Evolutionary conservation across 2,329 filamentous ascomycete genomes (phyloP), one percentile per base, ranked within the genome.

Genomic region (Gaeumannomyces sp.): DNA sequence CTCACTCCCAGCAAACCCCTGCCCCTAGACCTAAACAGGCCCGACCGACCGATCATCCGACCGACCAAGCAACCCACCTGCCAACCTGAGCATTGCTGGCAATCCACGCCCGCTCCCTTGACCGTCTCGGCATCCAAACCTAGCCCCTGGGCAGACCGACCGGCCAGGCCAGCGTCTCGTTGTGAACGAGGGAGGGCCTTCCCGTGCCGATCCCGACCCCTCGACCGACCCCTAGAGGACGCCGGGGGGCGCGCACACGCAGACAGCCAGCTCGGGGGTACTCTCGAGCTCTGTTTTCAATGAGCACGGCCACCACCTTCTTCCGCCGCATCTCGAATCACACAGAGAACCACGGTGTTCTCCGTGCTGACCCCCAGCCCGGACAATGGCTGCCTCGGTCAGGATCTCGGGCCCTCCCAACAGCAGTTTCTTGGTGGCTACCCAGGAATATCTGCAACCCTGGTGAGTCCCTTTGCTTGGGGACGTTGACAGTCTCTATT

Each of bases 351-450:
- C 53, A 27, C 56, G 8, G 25, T 22, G 28, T 57, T 59, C 31
- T 38, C 53, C 29, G 53, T 28, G 28, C 53, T 45, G 53, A 45
- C 33, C 50, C 31, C 22, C 33, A 11, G 56, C 25, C 16, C 27
- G 60, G n/a, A 53, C 38, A 35, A 76, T 76, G 72, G 72, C 75
- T 50, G 74, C 74, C 64, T 73, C 91, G 78, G 95, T 99, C 81
- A 90, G 95, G 84, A 93, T 99, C 79, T 96, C 93, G 71, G 95
- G 95, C 75, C 93, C 93, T 75, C 93, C 95, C 72, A 99, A 99
- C 80, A 95, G 92, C 79, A 95, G 91, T 79, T 97, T 97, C 76
- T 84, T 98, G 69, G 92, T 98, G 71, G 95, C 72, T 99, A 98
- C 78, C 95, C 95, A 65, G 95, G 95, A 71, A 98, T 99, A 77